Base-by-base conservation (phyloP, 352 stramenopile genomes). In the Elongisporangium senticosum region DNA sequence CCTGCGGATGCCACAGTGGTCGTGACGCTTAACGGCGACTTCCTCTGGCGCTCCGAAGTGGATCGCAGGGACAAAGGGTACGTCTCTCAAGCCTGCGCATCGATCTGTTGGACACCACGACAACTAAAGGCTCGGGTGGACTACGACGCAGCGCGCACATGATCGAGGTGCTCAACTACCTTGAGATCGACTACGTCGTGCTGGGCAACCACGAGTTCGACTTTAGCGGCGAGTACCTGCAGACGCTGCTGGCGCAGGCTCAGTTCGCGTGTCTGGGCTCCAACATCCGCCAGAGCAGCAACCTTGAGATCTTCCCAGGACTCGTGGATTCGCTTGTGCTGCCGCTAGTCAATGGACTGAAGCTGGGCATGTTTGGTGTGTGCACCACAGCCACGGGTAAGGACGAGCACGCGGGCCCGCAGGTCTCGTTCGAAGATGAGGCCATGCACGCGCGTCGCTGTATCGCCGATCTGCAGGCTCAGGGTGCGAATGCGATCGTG, bases 141-240 rank as follows among this genome's bases (percentile, higher is more conserved):
- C n/a, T n/a, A n/a, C 28, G 7, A 1, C 8, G 13, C 48, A 90
- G 80, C 39, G 68, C 68, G 37, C n/a, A 75, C 22, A 89, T 91
- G 82, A 72, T 91, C 15, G 47, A 87, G n/a, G 28, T 89, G 37
- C 55, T 91, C 43, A 82, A 84, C 23, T 48, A 50, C 3, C 61
- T 87, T 7, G 67, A 64, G 5, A 76, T 91, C 26, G 77, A 88
- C 15, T 80, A 75, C 37, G 79, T 87, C 53, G 81, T 91, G n/a
- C 37, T 89, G 40, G 82, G 82, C 26, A 91, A 91, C 64, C 82
- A 91, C 65, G 82, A 91, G 58, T 89, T 91, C 47, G 82, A 91
- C 55, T 88, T 87, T 64, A 72, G 82, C 10, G 77, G 69, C 1
- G 56, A 68, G 5, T 52, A 71, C 28, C 64, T 84, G 26, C 56